Conservation (phyloP, 352 stramenopile genomes). For the Phytophthora multivora region DNA sequence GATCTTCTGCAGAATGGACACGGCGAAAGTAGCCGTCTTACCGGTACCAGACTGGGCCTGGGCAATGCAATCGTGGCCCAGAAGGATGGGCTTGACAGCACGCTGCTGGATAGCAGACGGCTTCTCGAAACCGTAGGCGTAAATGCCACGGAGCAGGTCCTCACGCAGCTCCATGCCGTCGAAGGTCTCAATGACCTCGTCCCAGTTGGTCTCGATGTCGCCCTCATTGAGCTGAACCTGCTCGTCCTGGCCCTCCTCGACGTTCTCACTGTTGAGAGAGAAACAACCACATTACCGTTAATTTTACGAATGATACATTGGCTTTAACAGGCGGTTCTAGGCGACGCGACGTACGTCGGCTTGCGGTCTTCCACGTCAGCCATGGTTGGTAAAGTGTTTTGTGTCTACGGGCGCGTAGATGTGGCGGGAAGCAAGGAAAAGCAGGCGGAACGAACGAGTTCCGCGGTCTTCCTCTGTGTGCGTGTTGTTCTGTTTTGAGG, state of each 20-base stretch:
- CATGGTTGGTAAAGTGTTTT: constrained; percentile 51
- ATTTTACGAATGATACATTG: background rate
- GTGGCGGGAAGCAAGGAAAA: constrained; percentile 27
- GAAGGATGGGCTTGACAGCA: constrained; percentile 97
- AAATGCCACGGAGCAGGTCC: constrained; percentile 99
- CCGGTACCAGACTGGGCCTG: constrained; percentile 99
- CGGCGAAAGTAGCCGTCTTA: constrained; percentile 99
- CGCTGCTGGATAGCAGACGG: constrained; percentile 99
- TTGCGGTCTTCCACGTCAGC: constrained; percentile 82
- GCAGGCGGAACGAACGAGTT: constrained; percentile 25
- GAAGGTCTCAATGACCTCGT: constrained; percentile 98
- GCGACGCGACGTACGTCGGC: constrained; percentile 41
- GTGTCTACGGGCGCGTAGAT: constrained; percentile 32
- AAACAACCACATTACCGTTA: constrained; percentile 10
- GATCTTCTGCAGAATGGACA: constrained; percentile 98
- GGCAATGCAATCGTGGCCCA: constrained; percentile 98
- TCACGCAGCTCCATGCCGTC: constrained; percentile 98
- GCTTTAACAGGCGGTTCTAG: no score
- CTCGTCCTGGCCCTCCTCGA: constrained; percentile 69
- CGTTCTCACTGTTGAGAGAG: constrained; percentile 41
- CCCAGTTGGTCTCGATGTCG: constrained; percentile 98
- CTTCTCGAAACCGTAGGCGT: constrained; percentile 99
- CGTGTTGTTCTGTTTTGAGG: constrained; percentile 44
- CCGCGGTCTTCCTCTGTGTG: constrained; percentile 45
- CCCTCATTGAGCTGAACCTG: constrained; percentile 86